Evolutionary conservation across 495 filamentous ascomycete species (phyloP).

Genomic region (Neurospora tetraspora): DNA sequence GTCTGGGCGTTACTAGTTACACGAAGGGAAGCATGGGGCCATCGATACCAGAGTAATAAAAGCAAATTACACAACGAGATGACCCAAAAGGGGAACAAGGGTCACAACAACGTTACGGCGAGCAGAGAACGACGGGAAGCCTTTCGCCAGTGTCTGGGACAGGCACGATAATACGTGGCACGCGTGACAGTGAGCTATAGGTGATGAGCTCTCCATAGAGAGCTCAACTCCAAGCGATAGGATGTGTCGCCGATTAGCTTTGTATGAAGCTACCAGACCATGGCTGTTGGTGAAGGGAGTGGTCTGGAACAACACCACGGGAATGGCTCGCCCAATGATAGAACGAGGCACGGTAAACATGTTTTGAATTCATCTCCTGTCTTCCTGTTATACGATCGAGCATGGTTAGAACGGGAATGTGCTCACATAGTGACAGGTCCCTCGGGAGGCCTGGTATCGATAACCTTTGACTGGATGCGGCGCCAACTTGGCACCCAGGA

Average conservation of each 20-base stretch:
- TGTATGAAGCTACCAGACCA: background rate
- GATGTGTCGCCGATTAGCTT: background rate
- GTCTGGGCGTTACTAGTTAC: slow-evolving; percentile 6
- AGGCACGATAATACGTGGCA: background rate
- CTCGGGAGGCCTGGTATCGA: background rate
- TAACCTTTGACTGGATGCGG: background rate
- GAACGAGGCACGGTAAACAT: background rate
- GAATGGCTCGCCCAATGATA: background rate
- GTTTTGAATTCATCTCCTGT: background rate
- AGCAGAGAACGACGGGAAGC: background rate
- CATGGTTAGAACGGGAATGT: background rate
- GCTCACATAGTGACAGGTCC: background rate
- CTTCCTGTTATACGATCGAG: background rate
- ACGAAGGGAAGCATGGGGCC: background rate
- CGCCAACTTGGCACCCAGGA: background rate
- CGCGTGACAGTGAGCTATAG: background rate
- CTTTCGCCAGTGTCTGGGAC: background rate
- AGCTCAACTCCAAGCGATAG: background rate
- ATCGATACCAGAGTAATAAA: background rate
- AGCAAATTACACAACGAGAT: background rate
- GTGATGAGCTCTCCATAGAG: no score
- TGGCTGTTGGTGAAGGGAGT: background rate
- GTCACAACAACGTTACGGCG: background rate
- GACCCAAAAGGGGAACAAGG: background rate
- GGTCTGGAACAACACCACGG: background rate